Percentiles rank a stretch among this genome's conserved stretches.
These are phyloP conservation scores for Colletotrichum sp. DNA, from an alignment of 2,329 filamentous ascomycete genomes.

Conservation along the genomic window DNA sequence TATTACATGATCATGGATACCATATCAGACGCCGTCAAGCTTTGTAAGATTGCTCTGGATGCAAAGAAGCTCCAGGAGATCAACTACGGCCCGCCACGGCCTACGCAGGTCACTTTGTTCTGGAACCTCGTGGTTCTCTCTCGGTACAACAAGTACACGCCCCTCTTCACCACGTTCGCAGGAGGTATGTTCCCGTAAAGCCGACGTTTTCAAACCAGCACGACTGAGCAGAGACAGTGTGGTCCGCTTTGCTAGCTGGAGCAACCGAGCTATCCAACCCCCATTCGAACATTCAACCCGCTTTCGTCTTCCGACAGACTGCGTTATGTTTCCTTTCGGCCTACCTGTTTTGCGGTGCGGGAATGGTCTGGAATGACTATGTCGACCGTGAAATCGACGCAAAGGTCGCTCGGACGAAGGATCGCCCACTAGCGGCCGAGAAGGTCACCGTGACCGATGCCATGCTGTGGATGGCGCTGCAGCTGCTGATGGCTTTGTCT, in stretches of 20 bases:
- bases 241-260: slow-evolving; percentile 15
- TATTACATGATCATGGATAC: slow-evolving; percentile 6
- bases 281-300: background rate
- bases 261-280: slow-evolving; percentile 9
- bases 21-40: slow-evolving; percentile 1
- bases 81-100: slow-evolving; percentile 7
- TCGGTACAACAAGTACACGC: slow-evolving; percentile 18
- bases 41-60: slow-evolving; percentile 4
- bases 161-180: slow-evolving; percentile 15
- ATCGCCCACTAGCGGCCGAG: slow-evolving; percentile 29
- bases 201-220: too few relatives aligned
- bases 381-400: slow-evolving; percentile 31
- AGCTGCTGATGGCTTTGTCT: slow-evolving; percentile 9
- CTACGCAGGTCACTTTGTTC: slow-evolving; percentile 10
- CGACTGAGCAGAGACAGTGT: slow-evolving; percentile 8
- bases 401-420: slow-evolving; percentile 31
- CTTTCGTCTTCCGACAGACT: slow-evolving; percentile 26
- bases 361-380: slow-evolving; percentile 35
- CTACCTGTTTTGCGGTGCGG: slow-evolving; percentile 31
- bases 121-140: slow-evolving; percentile 14
- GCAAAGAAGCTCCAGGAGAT: slow-evolving; percentile 10
- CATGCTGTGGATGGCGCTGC: slow-evolving; percentile 18
- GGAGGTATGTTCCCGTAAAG: background rate
- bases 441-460: slow-evolving; percentile 26
- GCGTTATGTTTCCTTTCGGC: slow-evolving; percentile 25